These are phyloP conservation scores for Pichia phayaonensis DNA, from an alignment of 805 yeast genomes.

Conservation along the genomic window DNA sequence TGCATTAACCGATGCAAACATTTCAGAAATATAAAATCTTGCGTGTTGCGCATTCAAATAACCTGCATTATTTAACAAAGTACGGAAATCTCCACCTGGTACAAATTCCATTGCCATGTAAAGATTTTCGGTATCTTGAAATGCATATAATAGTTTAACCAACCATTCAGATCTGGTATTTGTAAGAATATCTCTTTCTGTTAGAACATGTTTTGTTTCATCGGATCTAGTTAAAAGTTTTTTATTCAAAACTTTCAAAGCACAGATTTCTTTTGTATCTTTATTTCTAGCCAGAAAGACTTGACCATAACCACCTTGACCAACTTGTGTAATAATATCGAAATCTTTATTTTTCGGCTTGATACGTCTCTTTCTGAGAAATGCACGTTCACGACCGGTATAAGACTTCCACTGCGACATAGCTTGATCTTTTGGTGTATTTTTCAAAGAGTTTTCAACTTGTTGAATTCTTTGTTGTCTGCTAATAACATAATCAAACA, in stretches of 20 bases:
- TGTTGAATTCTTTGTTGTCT: slow-evolving; percentile 76
- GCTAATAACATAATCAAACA: slow-evolving; percentile 83
- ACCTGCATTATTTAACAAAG: slow-evolving; percentile 87
- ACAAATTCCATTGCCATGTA: slow-evolving; percentile 98
- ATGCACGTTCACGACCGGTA: slow-evolving; percentile 74
- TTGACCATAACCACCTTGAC: slow-evolving; percentile 99
- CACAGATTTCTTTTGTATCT: slow-evolving; percentile 93
- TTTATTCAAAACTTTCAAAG: slow-evolving; percentile 85
- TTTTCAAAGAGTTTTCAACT: slow-evolving; percentile 49
- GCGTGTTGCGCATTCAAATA: slow-evolving; percentile 91
- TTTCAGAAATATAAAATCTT: slow-evolving; percentile 87
- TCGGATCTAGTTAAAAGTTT: slow-evolving; percentile 79
- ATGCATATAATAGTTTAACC: slow-evolving; percentile 87
- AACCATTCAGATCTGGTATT: slow-evolving; percentile 95
- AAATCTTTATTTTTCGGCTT: slow-evolving; percentile 94
- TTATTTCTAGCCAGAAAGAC: slow-evolving; percentile 92
- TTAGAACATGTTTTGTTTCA: slow-evolving; percentile 90
- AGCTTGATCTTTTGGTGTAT: slow-evolving; percentile 29
- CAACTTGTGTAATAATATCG: slow-evolving; percentile 95
- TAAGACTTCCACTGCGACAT: slow-evolving; percentile 70
- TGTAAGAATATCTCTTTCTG: slow-evolving; percentile 95
- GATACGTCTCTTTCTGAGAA: slow-evolving; percentile 78
- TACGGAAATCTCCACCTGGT: slow-evolving; percentile 99
- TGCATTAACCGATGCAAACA: slow-evolving; percentile 93
- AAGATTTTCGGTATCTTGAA: slow-evolving; percentile 85